Evolutionary conservation across 495 filamentous ascomycete species (phyloP).

Genomic region (Penicillium herquei): DNA sequence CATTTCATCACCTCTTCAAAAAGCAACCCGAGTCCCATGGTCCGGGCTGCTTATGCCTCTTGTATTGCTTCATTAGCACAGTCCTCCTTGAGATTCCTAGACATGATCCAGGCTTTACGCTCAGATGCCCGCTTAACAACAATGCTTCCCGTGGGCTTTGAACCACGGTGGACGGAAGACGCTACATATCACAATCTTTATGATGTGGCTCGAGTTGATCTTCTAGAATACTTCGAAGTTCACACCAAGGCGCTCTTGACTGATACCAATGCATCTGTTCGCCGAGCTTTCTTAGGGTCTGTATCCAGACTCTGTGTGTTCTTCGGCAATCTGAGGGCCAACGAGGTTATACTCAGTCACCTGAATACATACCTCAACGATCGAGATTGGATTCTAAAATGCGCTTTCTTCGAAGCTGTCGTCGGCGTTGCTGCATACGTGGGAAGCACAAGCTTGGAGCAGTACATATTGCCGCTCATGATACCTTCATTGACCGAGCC

Average conservation of each 20-base stretch:
- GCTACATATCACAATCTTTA: conserved; percentile 77
- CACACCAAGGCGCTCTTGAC: conserved; percentile 90
- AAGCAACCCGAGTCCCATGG: conserved; percentile 61
- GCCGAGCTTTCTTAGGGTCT: conserved; percentile 88
- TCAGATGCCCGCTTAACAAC: conserved; percentile 79
- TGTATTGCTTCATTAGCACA: conserved; percentile 89
- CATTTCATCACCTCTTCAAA: conserved; percentile 58
- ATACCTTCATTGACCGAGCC: conserved; percentile 93
- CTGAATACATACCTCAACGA: conserved; percentile 98
- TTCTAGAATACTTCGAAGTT: conserved; percentile 75
- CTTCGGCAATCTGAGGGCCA: conserved; percentile 84
- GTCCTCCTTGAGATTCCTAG: conserved; percentile 80
- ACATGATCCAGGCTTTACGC: conserved; percentile 84
- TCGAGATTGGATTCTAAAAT: conserved; percentile 92
- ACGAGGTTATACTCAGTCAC: conserved; percentile 91
- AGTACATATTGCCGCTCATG: conserved; percentile 96
- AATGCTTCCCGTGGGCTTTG: conserved; percentile 66
- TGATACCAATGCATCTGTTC: conserved; percentile 82
- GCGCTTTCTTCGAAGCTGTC: conserved; percentile 93
- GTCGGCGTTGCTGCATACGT: conserved; percentile 90
- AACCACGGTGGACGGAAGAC: conserved; percentile 63
- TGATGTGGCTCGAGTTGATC: conserved; percentile 73
- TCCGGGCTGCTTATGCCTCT: conserved; percentile 87
- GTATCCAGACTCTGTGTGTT: conserved; percentile 92
- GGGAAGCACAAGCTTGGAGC: conserved; percentile 82